Conservation (phyloP, 2,329 filamentous ascomycete species). For the Fusarium sulawesiense region DNA sequence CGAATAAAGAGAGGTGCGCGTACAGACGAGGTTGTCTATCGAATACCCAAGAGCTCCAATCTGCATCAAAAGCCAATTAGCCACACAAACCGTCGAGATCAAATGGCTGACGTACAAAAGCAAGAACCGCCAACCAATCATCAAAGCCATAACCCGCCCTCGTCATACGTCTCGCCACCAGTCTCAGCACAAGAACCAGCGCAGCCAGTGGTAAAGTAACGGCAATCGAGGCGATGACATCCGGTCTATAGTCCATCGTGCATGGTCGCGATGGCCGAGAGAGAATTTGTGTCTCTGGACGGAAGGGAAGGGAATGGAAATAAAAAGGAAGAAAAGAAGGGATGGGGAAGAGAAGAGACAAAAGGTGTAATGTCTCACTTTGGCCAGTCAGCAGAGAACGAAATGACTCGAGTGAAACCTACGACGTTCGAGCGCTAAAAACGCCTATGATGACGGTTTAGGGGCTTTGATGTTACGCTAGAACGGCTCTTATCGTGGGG, state of each 20-base stretch:
- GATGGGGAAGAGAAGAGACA: not conserved
- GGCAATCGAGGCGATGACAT: conserved; percentile 29
- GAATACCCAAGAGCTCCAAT: conserved; percentile 19
- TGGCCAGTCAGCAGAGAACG: conserved; percentile 7
- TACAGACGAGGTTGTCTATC: conserved; percentile 23
- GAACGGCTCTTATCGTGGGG: not conserved
- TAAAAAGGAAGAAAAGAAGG: not conserved
- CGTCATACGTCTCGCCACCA: conserved; percentile 32
- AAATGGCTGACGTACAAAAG: conserved; percentile 25
- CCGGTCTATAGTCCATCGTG: conserved; percentile 31
- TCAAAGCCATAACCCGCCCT: conserved; percentile 34
- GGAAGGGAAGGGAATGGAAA: not conserved
- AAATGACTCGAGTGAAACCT: conserved; percentile 4
- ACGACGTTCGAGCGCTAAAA: not conserved
- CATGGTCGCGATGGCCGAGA: conserved; percentile 2
- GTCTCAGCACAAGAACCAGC: conserved; percentile 30
- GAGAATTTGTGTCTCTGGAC: too few relatives aligned
- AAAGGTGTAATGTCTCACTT: conserved; percentile 9
- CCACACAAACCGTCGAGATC: not conserved
- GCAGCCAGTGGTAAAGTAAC: conserved; percentile 34
- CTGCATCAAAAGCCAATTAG: not conserved
- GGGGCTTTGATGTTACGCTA: not conserved
- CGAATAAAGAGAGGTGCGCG: not conserved
- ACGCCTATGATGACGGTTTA: not conserved
- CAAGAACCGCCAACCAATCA: conserved; percentile 34